Evolutionary conservation across 768 basidiomycete species (phyloP).

Genomic region (Trametes gibbosa): DNA sequence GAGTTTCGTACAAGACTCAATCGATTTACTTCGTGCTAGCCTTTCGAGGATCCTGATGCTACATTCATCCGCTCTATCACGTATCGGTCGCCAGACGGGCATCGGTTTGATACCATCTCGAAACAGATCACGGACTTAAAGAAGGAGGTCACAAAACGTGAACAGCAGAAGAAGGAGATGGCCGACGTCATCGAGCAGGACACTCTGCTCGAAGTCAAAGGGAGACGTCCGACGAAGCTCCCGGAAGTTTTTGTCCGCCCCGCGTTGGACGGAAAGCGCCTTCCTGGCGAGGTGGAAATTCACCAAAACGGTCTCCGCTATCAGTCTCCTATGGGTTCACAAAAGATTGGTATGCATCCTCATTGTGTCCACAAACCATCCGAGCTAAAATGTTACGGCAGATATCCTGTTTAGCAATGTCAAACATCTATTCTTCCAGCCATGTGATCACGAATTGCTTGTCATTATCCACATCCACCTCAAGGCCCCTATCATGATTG

Average conservation of each 20-base stretch:
- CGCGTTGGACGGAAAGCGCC: conserved; percentile 89
- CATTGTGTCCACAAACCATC: not conserved
- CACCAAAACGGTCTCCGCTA: conserved; percentile 97
- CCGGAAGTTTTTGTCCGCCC: conserved; percentile 93
- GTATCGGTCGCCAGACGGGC: conserved; percentile 86
- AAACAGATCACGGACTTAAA: conserved; percentile 94
- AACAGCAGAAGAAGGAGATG: conserved; percentile 97
- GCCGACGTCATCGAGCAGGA: conserved; percentile 98
- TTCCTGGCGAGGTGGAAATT: conserved; percentile 97
- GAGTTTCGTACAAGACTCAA: not conserved
- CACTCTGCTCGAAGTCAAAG: conserved; percentile 82
- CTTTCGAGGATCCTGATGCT: conserved; percentile 94
- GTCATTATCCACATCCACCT: conserved; percentile 94
- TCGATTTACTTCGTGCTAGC: conserved; percentile 41
- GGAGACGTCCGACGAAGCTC: conserved; percentile 80
- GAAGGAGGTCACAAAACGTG: conserved; percentile 95
- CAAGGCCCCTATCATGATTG: conserved; percentile 95
- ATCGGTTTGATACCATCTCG: conserved; percentile 84
- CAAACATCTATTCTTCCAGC: conserved; percentile 99
- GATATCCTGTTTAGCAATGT: conserved; percentile 96
- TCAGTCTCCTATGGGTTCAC: conserved; percentile 79
- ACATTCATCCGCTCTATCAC: conserved; percentile 96
- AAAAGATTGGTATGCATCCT: conserved; percentile 70
- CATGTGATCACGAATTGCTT: conserved; percentile 92
- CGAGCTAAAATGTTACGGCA: conserved; percentile 29